phyloP scores from a whole-genome alignment of 73 alveolate genomes.

The Uronychia setigera region DNA sequence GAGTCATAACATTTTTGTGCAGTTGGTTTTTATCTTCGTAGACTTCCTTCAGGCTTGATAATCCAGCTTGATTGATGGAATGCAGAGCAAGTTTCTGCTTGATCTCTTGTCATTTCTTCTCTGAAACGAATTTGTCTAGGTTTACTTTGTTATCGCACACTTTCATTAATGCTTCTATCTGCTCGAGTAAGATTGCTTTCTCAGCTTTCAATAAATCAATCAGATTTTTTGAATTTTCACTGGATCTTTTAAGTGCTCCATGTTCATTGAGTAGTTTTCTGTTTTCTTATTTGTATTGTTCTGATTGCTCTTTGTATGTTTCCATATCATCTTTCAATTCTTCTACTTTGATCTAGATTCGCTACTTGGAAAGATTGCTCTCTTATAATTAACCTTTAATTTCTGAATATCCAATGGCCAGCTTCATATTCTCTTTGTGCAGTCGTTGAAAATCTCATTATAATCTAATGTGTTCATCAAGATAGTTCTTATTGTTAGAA shows the following conservation, averaged over 20 bases:
- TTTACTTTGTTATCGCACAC: not conserved
- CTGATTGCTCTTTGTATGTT: not conserved
- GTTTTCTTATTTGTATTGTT: not conserved
- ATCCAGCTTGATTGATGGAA: not conserved
- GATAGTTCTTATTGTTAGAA: not conserved
- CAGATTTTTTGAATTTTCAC: not conserved
- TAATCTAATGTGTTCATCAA: not conserved
- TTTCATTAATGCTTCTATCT: not conserved
- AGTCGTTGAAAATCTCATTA: not conserved
- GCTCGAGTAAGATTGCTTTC: not conserved
- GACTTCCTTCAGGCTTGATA: not conserved
- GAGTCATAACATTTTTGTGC: not conserved
- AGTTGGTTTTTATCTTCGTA: not conserved
- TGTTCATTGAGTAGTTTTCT: not conserved
- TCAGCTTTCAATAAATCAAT: not conserved
- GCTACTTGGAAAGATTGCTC: not conserved
- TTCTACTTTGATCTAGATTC: not conserved
- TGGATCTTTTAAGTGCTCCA: not conserved
- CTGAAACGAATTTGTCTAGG: not conserved
- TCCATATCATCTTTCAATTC: not conserved
- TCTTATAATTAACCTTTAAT: not conserved
- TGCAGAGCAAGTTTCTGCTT: not conserved
- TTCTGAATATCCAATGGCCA: not conserved
- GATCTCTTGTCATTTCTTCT: not conserved
- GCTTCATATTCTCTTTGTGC: not conserved